phyloP scores from a whole-genome alignment of 2,329 filamentous ascomycete genomes.

The Zymoseptoria pseudotritici region DNA sequence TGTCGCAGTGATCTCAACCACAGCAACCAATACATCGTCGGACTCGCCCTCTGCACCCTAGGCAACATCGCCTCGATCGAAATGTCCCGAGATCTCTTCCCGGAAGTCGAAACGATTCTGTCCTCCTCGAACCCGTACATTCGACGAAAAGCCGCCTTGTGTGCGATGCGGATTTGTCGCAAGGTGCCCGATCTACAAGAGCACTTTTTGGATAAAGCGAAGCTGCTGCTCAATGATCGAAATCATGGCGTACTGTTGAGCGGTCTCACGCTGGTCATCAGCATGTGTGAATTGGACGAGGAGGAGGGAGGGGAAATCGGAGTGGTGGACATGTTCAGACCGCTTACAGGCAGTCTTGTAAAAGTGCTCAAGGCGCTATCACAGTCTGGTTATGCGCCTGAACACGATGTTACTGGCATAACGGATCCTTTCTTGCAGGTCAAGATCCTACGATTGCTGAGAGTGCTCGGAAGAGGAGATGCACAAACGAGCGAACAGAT shows the following conservation, averaged over 20 bases:
- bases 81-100: constrained; percentile 95
- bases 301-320: constrained; percentile 84
- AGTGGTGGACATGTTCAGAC: constrained; percentile 83
- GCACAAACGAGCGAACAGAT: constrained; percentile 87
- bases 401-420: constrained; percentile 96
- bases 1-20: constrained; percentile 76
- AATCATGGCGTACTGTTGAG: constrained; percentile 95
- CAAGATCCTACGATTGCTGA: constrained; percentile 81
- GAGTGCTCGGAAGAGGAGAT: constrained; percentile 82
- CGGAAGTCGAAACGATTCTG: constrained; percentile 87
- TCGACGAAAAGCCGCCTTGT: constrained; percentile 91
- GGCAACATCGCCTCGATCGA: constrained; percentile 97
- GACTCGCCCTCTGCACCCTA: constrained; percentile 88
- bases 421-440: constrained; percentile 93
- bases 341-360: constrained; percentile 75
- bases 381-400: constrained; percentile 91
- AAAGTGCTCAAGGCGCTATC: constrained; percentile 87
- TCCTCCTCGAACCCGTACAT: constrained; percentile 98
- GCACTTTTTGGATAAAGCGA: constrained; percentile 92
- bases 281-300: constrained; percentile 91
- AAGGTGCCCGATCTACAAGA: constrained; percentile 97
- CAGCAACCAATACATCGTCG: constrained; percentile 97
- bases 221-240: constrained; percentile 77
- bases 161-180: constrained; percentile 96
- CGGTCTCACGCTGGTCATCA: constrained; percentile 82